These are phyloP conservation scores for Gossypium lobatum DNA, from an alignment of 441 rosid genomes.

Conservation along the genomic window DNA sequence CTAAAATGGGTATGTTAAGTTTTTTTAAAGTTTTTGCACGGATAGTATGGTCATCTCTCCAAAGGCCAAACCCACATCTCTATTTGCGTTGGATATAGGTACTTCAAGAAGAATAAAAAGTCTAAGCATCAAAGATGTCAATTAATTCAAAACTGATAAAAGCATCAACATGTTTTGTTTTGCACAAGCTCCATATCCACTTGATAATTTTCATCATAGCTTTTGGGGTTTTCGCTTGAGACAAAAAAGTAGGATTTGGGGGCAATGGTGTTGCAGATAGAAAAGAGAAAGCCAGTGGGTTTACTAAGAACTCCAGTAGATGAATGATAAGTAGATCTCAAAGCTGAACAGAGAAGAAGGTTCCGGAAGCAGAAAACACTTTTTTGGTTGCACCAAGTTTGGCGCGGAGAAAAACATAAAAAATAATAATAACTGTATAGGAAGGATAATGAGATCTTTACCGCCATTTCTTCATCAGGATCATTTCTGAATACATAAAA, in stretches of 20 bases:
- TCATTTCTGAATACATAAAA: slow-evolving; percentile 81
- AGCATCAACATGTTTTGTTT: background rate
- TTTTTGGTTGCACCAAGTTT: background rate
- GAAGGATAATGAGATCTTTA: slow-evolving; percentile 23
- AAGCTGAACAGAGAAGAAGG: background rate
- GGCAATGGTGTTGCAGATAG: background rate
- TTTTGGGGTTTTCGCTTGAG: background rate
- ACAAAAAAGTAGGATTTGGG: background rate
- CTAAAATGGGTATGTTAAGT: no score
- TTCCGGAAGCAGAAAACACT: background rate
- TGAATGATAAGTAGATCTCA: background rate
- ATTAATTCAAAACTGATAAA: background rate
- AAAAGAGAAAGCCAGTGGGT: background rate
- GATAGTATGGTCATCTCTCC: background rate
- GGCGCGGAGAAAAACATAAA: background rate
- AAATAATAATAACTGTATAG: background rate
- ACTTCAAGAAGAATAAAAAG: background rate
- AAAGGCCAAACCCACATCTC: background rate
- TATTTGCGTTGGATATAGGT: background rate
- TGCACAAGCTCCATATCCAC: background rate
- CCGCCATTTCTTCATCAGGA: slow-evolving; percentile 78
- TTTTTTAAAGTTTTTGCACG: no score
- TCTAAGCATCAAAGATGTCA: background rate
- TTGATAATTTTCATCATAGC: background rate
- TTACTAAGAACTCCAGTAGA: background rate